These are phyloP conservation scores for Pleurotus giganteus DNA, from an alignment of 768 basidiomycete species.

Conservation along the genomic window DNA sequence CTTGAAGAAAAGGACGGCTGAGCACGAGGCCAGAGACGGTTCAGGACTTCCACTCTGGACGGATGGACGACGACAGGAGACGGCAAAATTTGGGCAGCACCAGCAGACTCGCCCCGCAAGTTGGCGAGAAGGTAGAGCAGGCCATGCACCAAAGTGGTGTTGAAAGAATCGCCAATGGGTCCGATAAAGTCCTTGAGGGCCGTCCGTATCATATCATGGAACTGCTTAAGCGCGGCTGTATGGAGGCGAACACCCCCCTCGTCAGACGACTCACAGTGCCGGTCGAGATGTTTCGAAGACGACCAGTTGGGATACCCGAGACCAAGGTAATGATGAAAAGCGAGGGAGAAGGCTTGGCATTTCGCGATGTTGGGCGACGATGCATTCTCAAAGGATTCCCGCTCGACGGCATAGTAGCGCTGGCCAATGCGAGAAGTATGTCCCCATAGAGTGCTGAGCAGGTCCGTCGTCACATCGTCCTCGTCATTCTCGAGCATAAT, in stretches of 20 bases:
- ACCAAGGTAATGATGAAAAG: too few species aligned
- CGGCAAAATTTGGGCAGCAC: neutral
- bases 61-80: neutral
- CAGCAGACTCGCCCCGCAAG: neutral
- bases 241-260: too few species aligned
- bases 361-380: too few species aligned
- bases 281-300: too few species aligned
- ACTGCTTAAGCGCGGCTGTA: too few species aligned
- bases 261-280: too few species aligned
- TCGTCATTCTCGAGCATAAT: neutral
- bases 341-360: too few species aligned
- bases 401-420: neutral
- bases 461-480: neutral
- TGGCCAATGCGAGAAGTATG: neutral
- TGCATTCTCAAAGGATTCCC: too few species aligned
- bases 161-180: too few species aligned
- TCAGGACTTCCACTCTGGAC: neutral
- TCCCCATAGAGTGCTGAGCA: neutral
- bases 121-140: neutral
- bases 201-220: too few species aligned
- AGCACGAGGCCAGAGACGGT: neutral
- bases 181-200: too few species aligned
- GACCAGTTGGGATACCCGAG: too few species aligned
- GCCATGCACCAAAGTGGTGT: neutral
- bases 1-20: neutral